Conservation (phyloP, 225 moss, liverwort and hornwort genomes). For the Straminergon stramineum region DNA sequence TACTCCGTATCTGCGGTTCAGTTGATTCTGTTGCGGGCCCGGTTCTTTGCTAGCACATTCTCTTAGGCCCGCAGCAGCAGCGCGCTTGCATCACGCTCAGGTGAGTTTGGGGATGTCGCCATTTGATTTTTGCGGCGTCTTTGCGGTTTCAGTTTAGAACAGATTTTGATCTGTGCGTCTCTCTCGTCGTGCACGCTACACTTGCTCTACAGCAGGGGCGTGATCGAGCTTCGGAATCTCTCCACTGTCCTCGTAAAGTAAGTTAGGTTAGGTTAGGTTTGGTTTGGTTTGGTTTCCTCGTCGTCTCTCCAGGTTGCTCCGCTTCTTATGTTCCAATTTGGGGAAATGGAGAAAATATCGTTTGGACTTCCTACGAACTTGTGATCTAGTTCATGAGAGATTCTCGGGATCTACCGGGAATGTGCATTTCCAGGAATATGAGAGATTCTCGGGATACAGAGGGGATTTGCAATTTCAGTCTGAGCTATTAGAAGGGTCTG, state of each 20-base stretch:
- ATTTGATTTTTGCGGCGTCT: background rate
- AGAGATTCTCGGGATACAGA: background rate
- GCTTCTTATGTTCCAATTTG: background rate
- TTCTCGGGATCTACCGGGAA: background rate
- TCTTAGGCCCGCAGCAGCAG: background rate
- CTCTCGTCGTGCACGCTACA: background rate
- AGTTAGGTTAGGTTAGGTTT: background rate
- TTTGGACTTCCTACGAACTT: background rate
- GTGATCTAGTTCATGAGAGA: background rate
- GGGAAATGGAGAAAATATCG: background rate
- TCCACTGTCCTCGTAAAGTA: background rate
- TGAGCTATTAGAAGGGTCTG: background rate
- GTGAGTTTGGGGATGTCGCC: background rate
- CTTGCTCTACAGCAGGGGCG: background rate
- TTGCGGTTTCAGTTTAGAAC: too few relatives aligned
- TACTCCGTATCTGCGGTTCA: background rate
- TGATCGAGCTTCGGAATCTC: background rate
- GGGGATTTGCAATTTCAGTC: background rate
- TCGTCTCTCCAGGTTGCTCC: background rate
- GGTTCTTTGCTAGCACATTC: background rate
- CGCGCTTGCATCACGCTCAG: background rate
- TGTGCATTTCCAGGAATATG: background rate
- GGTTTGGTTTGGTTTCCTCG: background rate
- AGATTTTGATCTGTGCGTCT: too few relatives aligned
- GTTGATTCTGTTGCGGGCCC: background rate